Conservation (phyloP, 768 basidiomycete genomes). For the Russula compacta region DNA sequence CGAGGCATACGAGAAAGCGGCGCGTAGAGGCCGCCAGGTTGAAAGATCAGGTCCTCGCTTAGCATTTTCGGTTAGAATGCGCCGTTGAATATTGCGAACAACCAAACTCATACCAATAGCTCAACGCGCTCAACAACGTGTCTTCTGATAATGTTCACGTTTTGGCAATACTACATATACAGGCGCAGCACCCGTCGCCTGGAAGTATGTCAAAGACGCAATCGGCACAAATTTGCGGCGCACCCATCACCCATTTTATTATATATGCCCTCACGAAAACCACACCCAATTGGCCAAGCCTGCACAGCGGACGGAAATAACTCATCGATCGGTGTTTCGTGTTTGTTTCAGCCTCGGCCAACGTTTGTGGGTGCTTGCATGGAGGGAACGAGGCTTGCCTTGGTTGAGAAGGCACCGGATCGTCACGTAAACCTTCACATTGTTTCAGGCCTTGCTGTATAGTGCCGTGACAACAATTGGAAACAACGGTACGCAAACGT, state of each 20-base stretch:
- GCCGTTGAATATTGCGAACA: not conserved
- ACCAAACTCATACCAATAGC: not conserved
- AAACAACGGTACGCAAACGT: slow-evolving; percentile 5
- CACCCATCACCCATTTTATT: not conserved
- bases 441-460: slow-evolving; percentile 1
- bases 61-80: not conserved
- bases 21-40: not conserved
- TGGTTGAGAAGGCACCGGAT: not conserved
- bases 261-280: not conserved
- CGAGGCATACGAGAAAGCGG: not conserved
- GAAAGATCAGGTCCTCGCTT: not conserved
- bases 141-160: too few relatives aligned
- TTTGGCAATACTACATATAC: too few relatives aligned
- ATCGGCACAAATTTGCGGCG: not conserved
- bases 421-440: not conserved
- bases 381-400: not conserved
- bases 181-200: too few relatives aligned
- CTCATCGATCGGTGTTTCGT: not conserved
- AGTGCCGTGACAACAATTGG: not conserved
- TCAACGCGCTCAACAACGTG: too few relatives aligned
- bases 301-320: not conserved
- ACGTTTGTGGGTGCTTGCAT: not conserved
- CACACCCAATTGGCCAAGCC: not conserved
- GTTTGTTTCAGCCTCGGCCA: slow-evolving; percentile 1
- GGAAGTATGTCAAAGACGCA: not conserved